Conservation (phyloP, 257 asterid genomes). For the Perilla frutescens region DNA sequence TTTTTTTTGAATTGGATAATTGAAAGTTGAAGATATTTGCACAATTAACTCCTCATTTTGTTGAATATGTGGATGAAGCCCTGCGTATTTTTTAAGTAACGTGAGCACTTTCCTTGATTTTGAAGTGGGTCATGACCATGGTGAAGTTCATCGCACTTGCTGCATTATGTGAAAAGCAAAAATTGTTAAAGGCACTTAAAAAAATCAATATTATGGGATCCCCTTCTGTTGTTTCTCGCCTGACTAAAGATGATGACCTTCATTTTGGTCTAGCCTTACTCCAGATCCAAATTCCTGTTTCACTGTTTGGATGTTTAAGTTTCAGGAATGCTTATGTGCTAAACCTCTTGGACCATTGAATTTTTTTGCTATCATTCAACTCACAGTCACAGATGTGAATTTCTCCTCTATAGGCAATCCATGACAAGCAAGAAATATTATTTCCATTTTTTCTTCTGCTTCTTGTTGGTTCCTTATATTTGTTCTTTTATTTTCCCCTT, state of each 20-base stretch:
- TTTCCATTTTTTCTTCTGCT: too few relatives aligned
- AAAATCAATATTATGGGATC: too few relatives aligned
- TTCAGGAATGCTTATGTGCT: not conserved
- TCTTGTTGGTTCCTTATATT: not conserved
- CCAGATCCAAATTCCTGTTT: too few relatives aligned
- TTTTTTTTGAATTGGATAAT: not conserved
- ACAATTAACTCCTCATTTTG: not conserved
- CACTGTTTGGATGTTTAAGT: not conserved
- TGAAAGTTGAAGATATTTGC: slow-evolving; percentile 9
- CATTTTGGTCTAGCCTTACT: not conserved
- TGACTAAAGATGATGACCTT: not conserved
- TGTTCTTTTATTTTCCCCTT: slow-evolving; percentile 13
- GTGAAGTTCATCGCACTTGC: not conserved
- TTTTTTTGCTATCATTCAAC: not conserved
- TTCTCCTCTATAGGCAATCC: not conserved
- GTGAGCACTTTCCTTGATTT: slow-evolving; percentile 12
- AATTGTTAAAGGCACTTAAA: not conserved
- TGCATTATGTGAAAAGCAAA: not conserved
- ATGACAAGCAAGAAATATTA: not conserved
- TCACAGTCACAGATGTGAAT: not conserved
- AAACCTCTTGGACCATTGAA: not conserved
- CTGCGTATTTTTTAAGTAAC: not conserved
- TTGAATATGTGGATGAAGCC: not conserved
- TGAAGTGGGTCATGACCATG: not conserved
- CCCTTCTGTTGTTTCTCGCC: not conserved